Conservation (phyloP, 2,329 filamentous ascomycete species). For the Neopestalotiopsis sp. region DNA sequence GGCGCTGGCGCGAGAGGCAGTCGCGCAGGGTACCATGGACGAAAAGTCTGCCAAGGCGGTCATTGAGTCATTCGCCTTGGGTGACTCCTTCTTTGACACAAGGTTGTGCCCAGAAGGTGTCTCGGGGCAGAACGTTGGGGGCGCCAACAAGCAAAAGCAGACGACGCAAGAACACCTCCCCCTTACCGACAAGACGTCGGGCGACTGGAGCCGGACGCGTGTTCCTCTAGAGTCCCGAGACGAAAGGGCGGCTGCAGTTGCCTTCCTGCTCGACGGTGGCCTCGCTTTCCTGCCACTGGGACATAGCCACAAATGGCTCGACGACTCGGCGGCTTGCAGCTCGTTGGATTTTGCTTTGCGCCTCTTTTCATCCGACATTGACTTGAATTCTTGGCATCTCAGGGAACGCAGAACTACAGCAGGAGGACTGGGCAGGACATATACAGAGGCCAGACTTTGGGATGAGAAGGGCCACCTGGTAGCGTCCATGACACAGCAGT, state of each 20-base stretch:
- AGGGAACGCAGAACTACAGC: conserved; percentile 43
- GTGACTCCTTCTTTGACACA: conserved; percentile 38
- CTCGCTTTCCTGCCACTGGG: conserved; percentile 49
- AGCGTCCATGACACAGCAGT: conserved; percentile 54
- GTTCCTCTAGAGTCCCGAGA: conserved; percentile 25
- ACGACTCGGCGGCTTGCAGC: conserved; percentile 48
- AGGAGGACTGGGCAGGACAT: conserved; percentile 48
- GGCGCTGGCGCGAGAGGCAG: conserved; percentile 27
- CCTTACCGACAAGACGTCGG: conserved; percentile 41
- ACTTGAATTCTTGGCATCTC: conserved; percentile 48
- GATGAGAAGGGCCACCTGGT: conserved; percentile 48
- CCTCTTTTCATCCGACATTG: conserved; percentile 42
- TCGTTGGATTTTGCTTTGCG: conserved; percentile 56
- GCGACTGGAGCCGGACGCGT: conserved; percentile 45
- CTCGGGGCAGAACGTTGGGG: conserved; percentile 47
- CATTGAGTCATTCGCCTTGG: conserved; percentile 33
- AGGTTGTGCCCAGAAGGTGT: conserved; percentile 44
- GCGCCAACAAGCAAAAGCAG: conserved; percentile 38
- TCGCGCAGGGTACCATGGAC: not conserved
- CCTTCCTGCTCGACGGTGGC: conserved; percentile 50
- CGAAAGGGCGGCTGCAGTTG: conserved; percentile 40
- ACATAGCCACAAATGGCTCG: conserved; percentile 47
- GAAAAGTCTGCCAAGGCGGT: not conserved
- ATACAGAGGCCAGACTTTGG: conserved; percentile 49
- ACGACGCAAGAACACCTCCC: conserved; percentile 43